Percentiles rank a stretch among this genome's conserved stretches.
Conservation (phyloP, 2,329 filamentous ascomycete species). For the Fusarium sp. region DNA sequence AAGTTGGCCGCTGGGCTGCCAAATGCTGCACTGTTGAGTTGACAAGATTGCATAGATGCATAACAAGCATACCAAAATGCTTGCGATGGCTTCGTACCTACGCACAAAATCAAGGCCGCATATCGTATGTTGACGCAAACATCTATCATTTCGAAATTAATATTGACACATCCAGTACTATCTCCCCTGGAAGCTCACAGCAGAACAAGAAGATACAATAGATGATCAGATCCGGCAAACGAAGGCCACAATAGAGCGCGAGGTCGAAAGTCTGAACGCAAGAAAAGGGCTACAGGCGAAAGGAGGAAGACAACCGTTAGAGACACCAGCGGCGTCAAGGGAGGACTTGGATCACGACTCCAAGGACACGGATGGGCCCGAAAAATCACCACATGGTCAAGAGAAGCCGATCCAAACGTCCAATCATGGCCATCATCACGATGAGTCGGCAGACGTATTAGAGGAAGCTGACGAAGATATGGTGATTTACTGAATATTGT, state of each 20-base stretch:
- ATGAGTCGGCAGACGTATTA: conserved; percentile 79
- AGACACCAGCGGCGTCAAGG: conserved; percentile 17
- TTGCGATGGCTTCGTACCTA: conserved; percentile 77
- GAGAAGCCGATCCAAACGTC: conserved; percentile 19
- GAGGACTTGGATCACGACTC: conserved; percentile 18
- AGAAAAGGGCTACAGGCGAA: conserved; percentile 52
- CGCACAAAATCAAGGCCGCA: conserved; percentile 75
- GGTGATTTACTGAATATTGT: conserved; percentile 77
- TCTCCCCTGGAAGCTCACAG: conserved; percentile 79
- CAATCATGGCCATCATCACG: conserved; percentile 56
- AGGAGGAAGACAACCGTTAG: conserved; percentile 1
- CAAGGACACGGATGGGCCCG: conserved; percentile 5
- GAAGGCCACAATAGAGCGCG: conserved; percentile 69
- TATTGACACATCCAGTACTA: conserved; percentile 72
- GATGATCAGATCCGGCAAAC: conserved; percentile 74
- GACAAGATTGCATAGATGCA: conserved; percentile 71
- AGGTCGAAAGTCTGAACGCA: conserved; percentile 70
- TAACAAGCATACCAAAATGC: conserved; percentile 75
- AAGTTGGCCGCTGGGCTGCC: conserved; percentile 48
- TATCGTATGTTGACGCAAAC: conserved; percentile 67
- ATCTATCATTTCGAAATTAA: background rate
- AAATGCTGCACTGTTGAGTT: conserved; percentile 3
- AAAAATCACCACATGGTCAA: conserved; percentile 1
- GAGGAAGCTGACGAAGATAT: conserved; percentile 89
- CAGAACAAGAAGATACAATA: conserved; percentile 75